A percentile compares a stretch with the other conserved stretches of the same genome.
Conservation (phyloP, 176 grass and related monocot genomes). For the Zea luxurians region DNA sequence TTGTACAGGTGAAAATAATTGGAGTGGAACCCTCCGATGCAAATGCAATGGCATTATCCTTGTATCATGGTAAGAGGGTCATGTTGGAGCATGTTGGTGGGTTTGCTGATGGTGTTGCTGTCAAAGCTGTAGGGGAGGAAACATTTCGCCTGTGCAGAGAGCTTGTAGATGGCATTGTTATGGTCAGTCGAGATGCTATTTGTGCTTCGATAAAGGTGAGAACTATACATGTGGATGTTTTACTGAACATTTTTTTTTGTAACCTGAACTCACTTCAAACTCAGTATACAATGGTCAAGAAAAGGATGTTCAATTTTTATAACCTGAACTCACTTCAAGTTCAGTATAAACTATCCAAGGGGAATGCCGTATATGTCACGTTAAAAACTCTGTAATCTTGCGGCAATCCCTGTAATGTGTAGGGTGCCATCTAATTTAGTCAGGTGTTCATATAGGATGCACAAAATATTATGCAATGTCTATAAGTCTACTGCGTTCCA, state of each 20-base stretch:
- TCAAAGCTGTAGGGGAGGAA: constrained; percentile 93
- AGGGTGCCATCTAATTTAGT: not conserved
- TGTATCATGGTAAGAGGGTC: constrained; percentile 75
- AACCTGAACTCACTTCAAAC: no score
- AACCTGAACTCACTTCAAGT: not conserved
- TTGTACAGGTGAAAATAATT: constrained; percentile 89
- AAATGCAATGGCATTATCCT: constrained; percentile 98
- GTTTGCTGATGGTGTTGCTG: constrained; percentile 98
- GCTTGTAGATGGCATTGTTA: constrained; percentile 92
- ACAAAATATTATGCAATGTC: not conserved
- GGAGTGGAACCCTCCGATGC: constrained; percentile 97
- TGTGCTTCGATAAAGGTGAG: constrained; percentile 99
- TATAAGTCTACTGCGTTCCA: not conserved
- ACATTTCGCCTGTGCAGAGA: constrained; percentile 85
- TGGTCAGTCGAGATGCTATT: constrained; percentile 92
- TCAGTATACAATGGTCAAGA: not conserved
- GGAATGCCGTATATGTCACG: not conserved
- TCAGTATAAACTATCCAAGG: constrained; percentile 13
- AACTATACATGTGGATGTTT: not conserved
- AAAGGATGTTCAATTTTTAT: constrained; percentile 6
- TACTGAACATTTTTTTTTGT: not conserved
- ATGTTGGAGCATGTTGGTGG: constrained; percentile 93
- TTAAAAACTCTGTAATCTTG: not conserved
- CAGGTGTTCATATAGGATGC: not conserved
- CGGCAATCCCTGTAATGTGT: not conserved